Evolutionary conservation across 1,139 yeast species (phyloP), one percentile per base, ranked within the genome.

Genomic region (Hansenula sp.): DNA sequence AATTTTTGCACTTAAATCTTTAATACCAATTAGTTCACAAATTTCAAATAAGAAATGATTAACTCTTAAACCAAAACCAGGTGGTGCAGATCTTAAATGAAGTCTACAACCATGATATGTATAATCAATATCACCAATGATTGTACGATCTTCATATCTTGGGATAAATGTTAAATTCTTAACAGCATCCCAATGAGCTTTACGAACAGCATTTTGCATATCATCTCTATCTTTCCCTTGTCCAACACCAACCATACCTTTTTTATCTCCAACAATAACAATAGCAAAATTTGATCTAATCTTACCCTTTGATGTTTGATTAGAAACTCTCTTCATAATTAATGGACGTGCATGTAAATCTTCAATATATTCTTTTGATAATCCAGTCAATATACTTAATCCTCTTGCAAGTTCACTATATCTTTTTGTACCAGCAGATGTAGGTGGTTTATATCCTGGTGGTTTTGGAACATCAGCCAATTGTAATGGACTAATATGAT

Each of bases 131-230:
- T 85, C 82, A 43, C 96, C 96, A 57, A 81, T 78, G 42, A 94
- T 84, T 27, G 99, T 92, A 68, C 98, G 78, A 55, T 88, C 76
- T 64, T 92, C 97, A 59, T 85, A 83, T 51, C 96, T 76, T 40
- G 96, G 95, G 41, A 94, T 77, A 48, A 82, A 79, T 28, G 77
- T 75, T 61, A 94, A 70, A 62, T 88, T 88, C 65, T 88, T 87
- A 41, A 90, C 85, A 3, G 97, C 97, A 57, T 85, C 83, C 95
- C 96, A 87, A 61, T 83, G 90, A 9, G 97, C 97, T 59, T 88
- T 87, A 34, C 79, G 70, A 29, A 84, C 75, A 2, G 98, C 96
- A 41, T 77, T 75, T 43, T 85, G 69, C 66, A 84, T 78, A 46
- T 86, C 89, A 46, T 79, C 82, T 53, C 89, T 73, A 44, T 92